Percentiles rank a stretch among this genome's conserved stretches.
Conservation (phyloP, 73 alveolate genomes). For the Halteria grandinella region DNA sequence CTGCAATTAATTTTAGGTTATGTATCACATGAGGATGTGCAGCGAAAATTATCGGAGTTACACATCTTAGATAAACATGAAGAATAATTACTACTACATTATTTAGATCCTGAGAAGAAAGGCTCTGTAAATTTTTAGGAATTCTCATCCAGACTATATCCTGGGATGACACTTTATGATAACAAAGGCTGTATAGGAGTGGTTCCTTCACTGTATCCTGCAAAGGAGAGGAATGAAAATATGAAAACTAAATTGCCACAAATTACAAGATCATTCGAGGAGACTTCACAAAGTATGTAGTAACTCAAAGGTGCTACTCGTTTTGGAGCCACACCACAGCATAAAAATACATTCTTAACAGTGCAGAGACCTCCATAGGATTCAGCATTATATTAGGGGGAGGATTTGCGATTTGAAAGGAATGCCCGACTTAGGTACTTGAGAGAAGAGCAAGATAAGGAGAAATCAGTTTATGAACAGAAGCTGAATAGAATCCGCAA, state of each 20-base stretch:
- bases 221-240: neutral
- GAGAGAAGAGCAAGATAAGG: conserved; percentile 24
- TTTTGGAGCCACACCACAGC: conserved; percentile 47
- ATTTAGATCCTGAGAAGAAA: conserved; percentile 46
- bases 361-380: conserved; percentile 15
- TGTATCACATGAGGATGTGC: conserved; percentile 68
- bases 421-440: conserved; percentile 26
- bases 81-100: conserved; percentile 27
- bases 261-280: conserved; percentile 31
- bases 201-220: conserved; percentile 25
- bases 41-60: conserved; percentile 28
- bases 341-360: conserved; percentile 31
- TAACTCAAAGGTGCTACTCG: conserved; percentile 15
- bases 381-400: conserved; percentile 41
- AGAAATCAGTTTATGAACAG: no score
- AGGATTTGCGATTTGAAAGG: conserved; percentile 11
- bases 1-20: no score
- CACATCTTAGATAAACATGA: conserved; percentile 29
- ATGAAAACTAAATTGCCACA: neutral
- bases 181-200: conserved; percentile 10
- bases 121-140: conserved; percentile 62
- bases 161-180: conserved; percentile 27
- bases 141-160: conserved; percentile 47
- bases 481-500: no score
- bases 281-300: conserved; percentile 26